Percentiles rank a stretch among this genome's conserved stretches.
phyloP scores from a whole-genome alignment of 176 grass and related monocot species.

The Rhynchospora breviuscula region DNA sequence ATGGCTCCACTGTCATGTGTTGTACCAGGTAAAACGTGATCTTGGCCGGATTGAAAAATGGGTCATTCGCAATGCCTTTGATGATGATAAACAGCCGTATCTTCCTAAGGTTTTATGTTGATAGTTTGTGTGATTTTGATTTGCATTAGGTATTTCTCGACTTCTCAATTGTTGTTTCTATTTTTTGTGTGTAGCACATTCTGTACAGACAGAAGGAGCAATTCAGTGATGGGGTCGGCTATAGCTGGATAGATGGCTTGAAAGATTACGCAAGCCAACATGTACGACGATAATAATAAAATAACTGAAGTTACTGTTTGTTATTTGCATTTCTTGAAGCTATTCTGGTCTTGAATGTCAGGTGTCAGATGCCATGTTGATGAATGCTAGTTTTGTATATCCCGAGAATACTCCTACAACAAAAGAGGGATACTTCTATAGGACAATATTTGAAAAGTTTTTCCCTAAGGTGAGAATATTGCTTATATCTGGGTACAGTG shows the following conservation, averaged over 20 bases:
- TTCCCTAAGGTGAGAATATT: constrained; percentile 22
- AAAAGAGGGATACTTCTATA: constrained; percentile 93
- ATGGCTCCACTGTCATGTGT: constrained; percentile 13
- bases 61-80: constrained; percentile 91
- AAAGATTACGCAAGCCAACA: constrained; percentile 87
- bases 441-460: constrained; percentile 79
- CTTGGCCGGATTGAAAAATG: constrained; percentile 90
- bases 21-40: constrained; percentile 61
- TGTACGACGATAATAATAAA: constrained; percentile 39
- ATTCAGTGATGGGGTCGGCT: constrained; percentile 97
- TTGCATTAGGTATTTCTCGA: neutral
- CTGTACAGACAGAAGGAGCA: constrained; percentile 99
- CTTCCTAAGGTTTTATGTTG: constrained; percentile 68
- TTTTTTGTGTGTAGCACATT: constrained; percentile 66
- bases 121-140: neutral
- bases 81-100: constrained; percentile 81
- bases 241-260: constrained; percentile 97
- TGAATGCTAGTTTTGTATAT: constrained; percentile 90
- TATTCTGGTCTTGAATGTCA: constrained; percentile 29
- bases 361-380: constrained; percentile 86
- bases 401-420: constrained; percentile 91
- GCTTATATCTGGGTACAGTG: no score
- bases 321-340: neutral
- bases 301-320: neutral
- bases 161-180: constrained; percentile 9